Conservation (phyloP, 176 grass and related monocot genomes). For the Poa annua region DNA sequence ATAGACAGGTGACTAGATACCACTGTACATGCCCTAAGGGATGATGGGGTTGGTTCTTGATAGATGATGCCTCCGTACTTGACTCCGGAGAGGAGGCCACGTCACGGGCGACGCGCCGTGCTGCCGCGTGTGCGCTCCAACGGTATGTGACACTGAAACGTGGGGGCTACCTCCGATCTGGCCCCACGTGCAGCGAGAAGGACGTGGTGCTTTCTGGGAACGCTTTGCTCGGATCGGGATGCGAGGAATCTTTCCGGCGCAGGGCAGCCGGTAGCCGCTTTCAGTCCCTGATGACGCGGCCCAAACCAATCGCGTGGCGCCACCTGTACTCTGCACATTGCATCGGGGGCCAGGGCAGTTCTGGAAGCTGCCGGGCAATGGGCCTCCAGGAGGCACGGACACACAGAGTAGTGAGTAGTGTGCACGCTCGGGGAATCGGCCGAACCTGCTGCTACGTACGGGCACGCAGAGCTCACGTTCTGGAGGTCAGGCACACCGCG, state of each 20-base stretch:
- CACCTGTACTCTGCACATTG: neutral
- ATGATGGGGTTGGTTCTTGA: no score
- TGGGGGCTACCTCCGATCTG: neutral
- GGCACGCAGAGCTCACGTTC: no score
- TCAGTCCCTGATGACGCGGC: neutral
- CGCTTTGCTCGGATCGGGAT: constrained; percentile 20
- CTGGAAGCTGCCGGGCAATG: neutral
- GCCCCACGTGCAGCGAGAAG: neutral
- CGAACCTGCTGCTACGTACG: constrained; percentile 9
- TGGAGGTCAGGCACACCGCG: no score
- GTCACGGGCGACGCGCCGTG: neutral
- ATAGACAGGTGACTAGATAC: no score
- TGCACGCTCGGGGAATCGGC: constrained; percentile 14
- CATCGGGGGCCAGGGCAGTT: neutral
- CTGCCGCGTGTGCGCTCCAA: constrained; percentile 3
- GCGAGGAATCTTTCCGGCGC: constrained; percentile 13
- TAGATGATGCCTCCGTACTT: constrained; percentile 11
- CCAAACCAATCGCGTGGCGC: neutral
- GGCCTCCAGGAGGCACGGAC: neutral
- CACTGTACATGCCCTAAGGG: no score
- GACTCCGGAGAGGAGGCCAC: constrained; percentile 7
- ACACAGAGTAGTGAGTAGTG: neutral
- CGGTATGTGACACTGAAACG: neutral
- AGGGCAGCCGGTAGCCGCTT: neutral
- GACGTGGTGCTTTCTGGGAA: neutral